These are phyloP conservation scores for Sicyos baderoa DNA, from an alignment of 306 rosid genomes.

Conservation along the genomic window DNA sequence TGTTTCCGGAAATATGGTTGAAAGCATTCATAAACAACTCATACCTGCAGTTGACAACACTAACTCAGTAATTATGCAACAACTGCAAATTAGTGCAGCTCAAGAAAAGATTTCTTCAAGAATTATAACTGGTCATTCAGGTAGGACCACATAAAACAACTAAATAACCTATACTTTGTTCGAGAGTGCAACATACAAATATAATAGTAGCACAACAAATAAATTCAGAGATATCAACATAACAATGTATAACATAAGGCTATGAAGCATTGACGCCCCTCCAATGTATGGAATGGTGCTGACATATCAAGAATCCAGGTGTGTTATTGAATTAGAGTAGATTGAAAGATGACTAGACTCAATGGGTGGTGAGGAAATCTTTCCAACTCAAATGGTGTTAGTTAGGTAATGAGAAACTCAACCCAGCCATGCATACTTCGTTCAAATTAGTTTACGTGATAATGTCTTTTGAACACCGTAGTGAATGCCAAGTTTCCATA, in stretches of 20 bases:
- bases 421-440: not conserved
- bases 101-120: not conserved
- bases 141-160: not conserved
- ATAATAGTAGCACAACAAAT: not conserved
- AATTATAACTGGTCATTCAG: not conserved
- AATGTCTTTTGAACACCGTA: not conserved
- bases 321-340: not conserved
- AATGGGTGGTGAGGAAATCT: not conserved
- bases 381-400: not conserved
- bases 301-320: not conserved
- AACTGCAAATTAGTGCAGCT: not conserved
- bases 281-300: not conserved
- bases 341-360: not conserved
- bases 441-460: not conserved
- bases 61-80: constrained; percentile 22
- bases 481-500: not conserved
- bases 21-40: constrained; percentile 87
- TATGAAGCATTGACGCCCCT: not conserved
- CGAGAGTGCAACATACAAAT: not conserved
- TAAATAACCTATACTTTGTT: not conserved
- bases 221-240: not conserved
- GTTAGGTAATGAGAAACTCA: not conserved
- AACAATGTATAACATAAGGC: not conserved
- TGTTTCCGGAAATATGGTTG: constrained; percentile 66
- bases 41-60: constrained; percentile 46